Base-by-base conservation (phyloP, 1,284 basidiomycete genomes). In the Cryptococcus sp. region DNA sequence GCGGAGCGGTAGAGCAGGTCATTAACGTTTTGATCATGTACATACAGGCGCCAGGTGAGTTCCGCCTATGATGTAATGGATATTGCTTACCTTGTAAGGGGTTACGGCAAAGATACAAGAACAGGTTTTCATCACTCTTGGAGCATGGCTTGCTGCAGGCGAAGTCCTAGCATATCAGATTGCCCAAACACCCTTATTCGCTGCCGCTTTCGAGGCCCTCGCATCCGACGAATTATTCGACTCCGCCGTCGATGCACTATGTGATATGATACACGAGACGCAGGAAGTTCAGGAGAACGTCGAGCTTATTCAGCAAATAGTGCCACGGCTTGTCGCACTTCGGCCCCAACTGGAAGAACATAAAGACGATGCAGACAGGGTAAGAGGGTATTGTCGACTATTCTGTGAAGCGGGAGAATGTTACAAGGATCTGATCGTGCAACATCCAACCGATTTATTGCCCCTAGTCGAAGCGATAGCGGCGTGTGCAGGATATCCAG, bases 281-380 rank as follows among this genome's bases (percentile, higher is more conserved):
- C 95, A 98, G 76, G 96, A 99, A 76, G 83, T 97, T 32, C 87
- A 96, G 60, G 95, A 98, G 49, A 95, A 94, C 71, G 89, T 94
- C 84, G 78, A 83, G 13, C 84, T 89, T 60, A 93, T 98, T 63
- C 83, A 96, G 71, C 80, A 86, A 57, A 86, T 99, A 53, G 85
- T 98, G 0, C 90, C 91, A 0, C 82, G 83, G 23, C 81, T 97
- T 44, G 86, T 94, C 54, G 83, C 82, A 2, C 77, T 97, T 43
- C 84, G 83, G 56, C 81, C 84, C 1, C 80, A 82, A 58, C 79
- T 97, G 47, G 70, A 75, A 33, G 72, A 71, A 50, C 77, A 80
- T 53, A 72, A 73, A 37, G 88, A 91, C 10, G 91, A 98, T 69
- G 80, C 88, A 0, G 96, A 98, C 59, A 86, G 86, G 72, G 87